phyloP scores from a whole-genome alignment of 345 rosid genomes.

The Cardamine resedifolia region DNA sequence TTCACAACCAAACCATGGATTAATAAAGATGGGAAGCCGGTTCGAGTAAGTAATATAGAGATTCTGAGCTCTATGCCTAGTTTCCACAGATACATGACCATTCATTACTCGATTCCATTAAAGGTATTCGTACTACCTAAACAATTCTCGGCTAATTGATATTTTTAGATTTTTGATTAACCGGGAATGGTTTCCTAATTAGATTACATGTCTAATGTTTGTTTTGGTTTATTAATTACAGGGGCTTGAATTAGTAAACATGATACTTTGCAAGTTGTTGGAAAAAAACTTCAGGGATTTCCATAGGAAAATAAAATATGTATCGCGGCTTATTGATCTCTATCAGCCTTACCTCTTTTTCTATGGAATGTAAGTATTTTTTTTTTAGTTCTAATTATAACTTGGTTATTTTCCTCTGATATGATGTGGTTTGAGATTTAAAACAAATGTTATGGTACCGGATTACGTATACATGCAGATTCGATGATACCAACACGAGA shows the following conservation, averaged over 20 bases:
- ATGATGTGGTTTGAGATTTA: neutral
- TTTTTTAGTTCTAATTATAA: neutral
- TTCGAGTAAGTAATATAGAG: slow-evolving; percentile 49
- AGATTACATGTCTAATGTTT: neutral
- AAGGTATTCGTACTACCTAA: slow-evolving; percentile 47
- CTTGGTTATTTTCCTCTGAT: neutral
- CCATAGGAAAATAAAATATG: slow-evolving; percentile 6
- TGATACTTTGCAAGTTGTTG: slow-evolving; percentile 28
- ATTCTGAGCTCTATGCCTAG: slow-evolving; percentile 59
- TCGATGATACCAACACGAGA: slow-evolving; percentile 31
- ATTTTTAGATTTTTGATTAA: neutral
- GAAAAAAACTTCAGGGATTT: slow-evolving; percentile 3
- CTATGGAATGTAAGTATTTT: slow-evolving; percentile 30
- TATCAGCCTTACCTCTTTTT: slow-evolving; percentile 38
- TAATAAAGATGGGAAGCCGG: slow-evolving; percentile 72
- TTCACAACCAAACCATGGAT: slow-evolving; percentile 76
- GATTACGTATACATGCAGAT: slow-evolving; percentile 18
- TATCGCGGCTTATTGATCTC: slow-evolving; percentile 29
- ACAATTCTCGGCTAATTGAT: no score
- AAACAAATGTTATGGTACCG: neutral
- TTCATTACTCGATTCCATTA: slow-evolving; percentile 58
- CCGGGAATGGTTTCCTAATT: neutral
- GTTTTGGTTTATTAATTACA: neutral
- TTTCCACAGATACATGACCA: slow-evolving; percentile 70
- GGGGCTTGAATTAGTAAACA: slow-evolving; percentile 35